Evolutionary conservation across 2,329 filamentous ascomycete species (phyloP).

Genomic region (Claviceps quebecensis): DNA sequence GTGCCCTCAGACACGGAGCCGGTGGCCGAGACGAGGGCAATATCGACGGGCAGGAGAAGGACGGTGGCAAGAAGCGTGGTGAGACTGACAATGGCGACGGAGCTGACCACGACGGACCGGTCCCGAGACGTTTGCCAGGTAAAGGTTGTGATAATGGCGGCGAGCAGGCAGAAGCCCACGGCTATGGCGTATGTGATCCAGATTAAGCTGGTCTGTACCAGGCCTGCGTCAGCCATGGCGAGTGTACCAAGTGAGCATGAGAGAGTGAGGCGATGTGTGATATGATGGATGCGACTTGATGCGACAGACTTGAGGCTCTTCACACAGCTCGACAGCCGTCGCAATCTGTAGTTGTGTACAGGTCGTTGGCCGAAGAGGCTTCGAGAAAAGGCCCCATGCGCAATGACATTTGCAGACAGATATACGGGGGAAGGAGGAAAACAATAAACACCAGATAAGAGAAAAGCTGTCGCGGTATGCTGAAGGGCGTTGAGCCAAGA

Average conservation of each 20-base stretch:
- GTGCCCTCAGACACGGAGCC: conserved; percentile 58
- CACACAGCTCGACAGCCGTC: too few species aligned
- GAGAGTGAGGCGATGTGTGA: neutral
- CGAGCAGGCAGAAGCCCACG: conserved; percentile 59
- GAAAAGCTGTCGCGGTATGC: neutral
- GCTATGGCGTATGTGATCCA: conserved; percentile 88
- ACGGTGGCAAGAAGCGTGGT: conserved; percentile 83
- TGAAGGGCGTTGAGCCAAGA: neutral
- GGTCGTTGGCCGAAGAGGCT: neutral
- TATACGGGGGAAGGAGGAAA: neutral
- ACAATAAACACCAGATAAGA: neutral
- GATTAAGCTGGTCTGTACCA: conserved; percentile 80
- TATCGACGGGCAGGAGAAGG: conserved; percentile 84
- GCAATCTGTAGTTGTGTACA: too few species aligned
- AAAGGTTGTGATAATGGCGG: conserved; percentile 75
- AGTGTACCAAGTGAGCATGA: neutral
- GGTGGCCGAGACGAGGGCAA: conserved; percentile 86
- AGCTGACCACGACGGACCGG: conserved; percentile 66
- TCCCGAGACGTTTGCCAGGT: conserved; percentile 84
- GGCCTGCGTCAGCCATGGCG: conserved; percentile 32
- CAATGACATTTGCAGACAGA: neutral
- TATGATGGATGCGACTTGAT: neutral
- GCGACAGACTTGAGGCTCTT: too few species aligned
- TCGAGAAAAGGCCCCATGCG: neutral
- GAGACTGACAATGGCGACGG: conserved; percentile 75